A percentile compares a stretch with the other conserved stretches of the same genome.
phyloP scores from a whole-genome alignment of 2,329 filamentous ascomycete species.

The Aspergillus thermomutatus region DNA sequence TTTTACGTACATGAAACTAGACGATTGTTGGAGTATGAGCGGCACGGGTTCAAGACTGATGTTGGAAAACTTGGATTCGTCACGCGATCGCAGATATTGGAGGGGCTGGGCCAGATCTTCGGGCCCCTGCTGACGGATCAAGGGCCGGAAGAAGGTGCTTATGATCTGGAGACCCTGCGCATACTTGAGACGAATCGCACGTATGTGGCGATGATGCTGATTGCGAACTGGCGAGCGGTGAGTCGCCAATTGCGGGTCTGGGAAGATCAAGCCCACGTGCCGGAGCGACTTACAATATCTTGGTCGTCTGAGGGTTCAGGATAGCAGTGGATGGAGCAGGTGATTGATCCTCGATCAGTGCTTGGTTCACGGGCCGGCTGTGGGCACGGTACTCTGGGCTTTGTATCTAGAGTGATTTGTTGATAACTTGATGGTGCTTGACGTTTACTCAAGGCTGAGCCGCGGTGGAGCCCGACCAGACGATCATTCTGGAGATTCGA shows the following conservation, averaged over 20 bases:
- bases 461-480: not conserved
- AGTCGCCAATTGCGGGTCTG: constrained; percentile 32
- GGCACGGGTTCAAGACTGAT: constrained; percentile 12
- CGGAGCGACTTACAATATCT: not conserved
- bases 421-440: not conserved
- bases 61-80: constrained; percentile 17
- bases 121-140: constrained; percentile 30
- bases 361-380: not conserved
- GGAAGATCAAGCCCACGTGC: constrained; percentile 14
- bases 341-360: not conserved
- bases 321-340: not conserved
- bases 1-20: constrained; percentile 28
- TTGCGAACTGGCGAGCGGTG: constrained; percentile 35
- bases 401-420: not conserved
- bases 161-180: constrained; percentile 7
- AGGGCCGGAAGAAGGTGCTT: constrained; percentile 2
- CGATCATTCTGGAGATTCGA: not conserved
- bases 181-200: constrained; percentile 26
- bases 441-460: not conserved
- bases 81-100: constrained; percentile 22
- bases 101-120: constrained; percentile 30
- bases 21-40: constrained; percentile 16
- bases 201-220: constrained; percentile 31
- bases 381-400: not conserved
- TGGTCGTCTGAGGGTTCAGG: not conserved